Evolutionary conservation across 2,329 filamentous ascomycete species (phyloP), one percentile per base, ranked within the genome.

Genomic region (Xylariaceae sp.): DNA sequence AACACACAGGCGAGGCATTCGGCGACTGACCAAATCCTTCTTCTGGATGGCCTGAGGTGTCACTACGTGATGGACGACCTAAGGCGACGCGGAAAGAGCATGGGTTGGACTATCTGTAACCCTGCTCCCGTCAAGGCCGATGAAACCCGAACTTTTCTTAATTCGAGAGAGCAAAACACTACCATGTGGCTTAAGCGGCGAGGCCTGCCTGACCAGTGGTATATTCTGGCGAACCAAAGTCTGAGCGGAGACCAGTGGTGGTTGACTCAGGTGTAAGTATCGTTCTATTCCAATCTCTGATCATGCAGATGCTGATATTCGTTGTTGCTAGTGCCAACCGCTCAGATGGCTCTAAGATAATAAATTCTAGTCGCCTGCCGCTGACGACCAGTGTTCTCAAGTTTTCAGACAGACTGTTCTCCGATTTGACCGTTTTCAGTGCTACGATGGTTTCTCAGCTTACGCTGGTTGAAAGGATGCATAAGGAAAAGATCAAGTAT

Each of bases 181-280:
- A 72, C 79, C 27, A 71, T 82, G 14, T 86, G 90, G 69, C 83
- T 94, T 52, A 80, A 76, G 57, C 83, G 82, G 56, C 72, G 72
- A 47, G 81, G 79, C n/a, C 95, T 91, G 88, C 75, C 74, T 8
- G 62, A 76, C 12, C 71, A 77, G 42, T 95, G 88, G 87, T 80
- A 83, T 51, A 69, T 94, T 32, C 82, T 83, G 53, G 76, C 86
- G 37, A 81, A 82, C 42, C 75, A 89, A 62, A 83, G 84, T 61
- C 73, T 86, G 59, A 75, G 76, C 58, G 87, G 88, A 42, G 87
- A 93, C 61, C 77, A 76, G 50, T 95, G 88, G 87, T 91, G 85
- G 82, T 70, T 91, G 48, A 71, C 88, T 43, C 77, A 85, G 64
- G 64, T 80, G 75, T 82, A 69, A 68, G 76, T 71, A 22, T 25